These are phyloP conservation scores for Colletotrichum aenigma DNA, from an alignment of 2,329 filamentous ascomycete species.

Conservation along the genomic window DNA sequence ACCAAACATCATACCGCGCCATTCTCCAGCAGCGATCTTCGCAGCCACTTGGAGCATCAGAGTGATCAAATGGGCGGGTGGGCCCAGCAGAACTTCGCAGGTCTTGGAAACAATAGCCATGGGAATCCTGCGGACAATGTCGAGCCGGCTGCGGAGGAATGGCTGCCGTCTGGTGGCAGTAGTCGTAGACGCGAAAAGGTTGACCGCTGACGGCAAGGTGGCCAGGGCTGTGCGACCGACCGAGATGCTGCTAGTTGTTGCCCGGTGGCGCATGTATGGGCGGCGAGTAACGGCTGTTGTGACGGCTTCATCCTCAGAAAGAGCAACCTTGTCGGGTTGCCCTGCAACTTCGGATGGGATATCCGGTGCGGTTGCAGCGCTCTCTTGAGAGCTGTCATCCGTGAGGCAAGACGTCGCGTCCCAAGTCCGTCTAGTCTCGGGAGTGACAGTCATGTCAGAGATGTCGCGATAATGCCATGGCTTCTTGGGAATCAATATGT, in stretches of 20 bases:
- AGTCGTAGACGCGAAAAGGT: constrained; percentile 61
- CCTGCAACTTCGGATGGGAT: constrained; percentile 1
- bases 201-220: constrained; percentile 71
- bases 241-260: constrained; percentile 55
- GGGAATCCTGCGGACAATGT: constrained; percentile 56
- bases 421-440: constrained; percentile 31
- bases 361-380: constrained; percentile 27
- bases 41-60: constrained; percentile 84
- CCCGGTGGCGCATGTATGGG: constrained; percentile 54
- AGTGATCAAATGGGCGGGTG: constrained; percentile 78
- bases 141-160: constrained; percentile 42
- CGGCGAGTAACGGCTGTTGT: constrained; percentile 34
- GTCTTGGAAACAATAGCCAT: constrained; percentile 77
- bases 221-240: constrained; percentile 63
- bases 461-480: constrained; percentile 31
- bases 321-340: constrained; percentile 2
- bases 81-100: constrained; percentile 75
- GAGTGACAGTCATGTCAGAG: constrained; percentile 38
- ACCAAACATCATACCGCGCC: constrained; percentile 64
- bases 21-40: constrained; percentile 69
- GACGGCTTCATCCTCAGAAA: constrained; percentile 14
- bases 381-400: constrained; percentile 29
- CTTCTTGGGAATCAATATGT: constrained; percentile 38
- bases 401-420: constrained; percentile 30
- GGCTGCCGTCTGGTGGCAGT: constrained; percentile 26